A percentile compares a stretch with the other conserved stretches of the same genome.
These are phyloP conservation scores for Malassezia globosa DNA, from an alignment of 1,284 basidiomycete species.

Conservation along the genomic window DNA sequence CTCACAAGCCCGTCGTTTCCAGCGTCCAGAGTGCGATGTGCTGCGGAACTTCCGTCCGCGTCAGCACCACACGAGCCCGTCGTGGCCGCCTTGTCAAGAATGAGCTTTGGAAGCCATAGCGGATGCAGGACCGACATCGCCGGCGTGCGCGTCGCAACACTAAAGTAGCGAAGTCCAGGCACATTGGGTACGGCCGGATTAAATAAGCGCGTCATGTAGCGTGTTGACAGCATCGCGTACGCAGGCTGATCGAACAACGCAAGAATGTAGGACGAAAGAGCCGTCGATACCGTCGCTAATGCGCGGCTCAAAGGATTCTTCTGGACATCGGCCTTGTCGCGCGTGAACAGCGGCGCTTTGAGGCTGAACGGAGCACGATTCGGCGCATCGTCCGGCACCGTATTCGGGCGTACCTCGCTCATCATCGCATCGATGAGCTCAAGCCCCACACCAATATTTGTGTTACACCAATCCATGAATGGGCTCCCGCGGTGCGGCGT, in stretches of 20 bases:
- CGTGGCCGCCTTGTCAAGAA: slow-evolving; percentile 61
- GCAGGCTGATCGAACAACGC: slow-evolving; percentile 90
- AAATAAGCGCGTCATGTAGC: slow-evolving; percentile 72
- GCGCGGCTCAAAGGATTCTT: slow-evolving; percentile 18
- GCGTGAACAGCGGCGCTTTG: slow-evolving; percentile 36
- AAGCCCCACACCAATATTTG: slow-evolving; percentile 43
- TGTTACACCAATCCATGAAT: slow-evolving; percentile 94
- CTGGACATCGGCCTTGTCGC: slow-evolving; percentile 13
- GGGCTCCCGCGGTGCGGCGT: slow-evolving; percentile 93
- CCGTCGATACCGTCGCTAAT: slow-evolving; percentile 56
- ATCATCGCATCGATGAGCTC: slow-evolving; percentile 39
- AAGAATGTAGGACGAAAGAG: slow-evolving; percentile 77
- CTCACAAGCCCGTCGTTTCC: slow-evolving; percentile 93
- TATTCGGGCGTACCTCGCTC: slow-evolving; percentile 13
- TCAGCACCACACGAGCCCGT: slow-evolving; percentile 32
- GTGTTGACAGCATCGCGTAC: slow-evolving; percentile 83
- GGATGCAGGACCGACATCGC: slow-evolving; percentile 78
- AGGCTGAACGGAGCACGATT: slow-evolving; percentile 28
- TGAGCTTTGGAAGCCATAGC: slow-evolving; percentile 88
- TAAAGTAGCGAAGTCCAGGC: slow-evolving; percentile 74
- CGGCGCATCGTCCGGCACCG: background rate
- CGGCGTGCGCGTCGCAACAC: slow-evolving; percentile 66
- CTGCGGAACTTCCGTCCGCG: slow-evolving; percentile 40
- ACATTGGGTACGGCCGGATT: slow-evolving; percentile 82
- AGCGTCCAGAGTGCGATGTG: slow-evolving; percentile 53